A percentile compares a stretch with the other conserved stretches of the same genome.
Conservation (phyloP, 139 green algal species). For the Eudorina sp. region DNA sequence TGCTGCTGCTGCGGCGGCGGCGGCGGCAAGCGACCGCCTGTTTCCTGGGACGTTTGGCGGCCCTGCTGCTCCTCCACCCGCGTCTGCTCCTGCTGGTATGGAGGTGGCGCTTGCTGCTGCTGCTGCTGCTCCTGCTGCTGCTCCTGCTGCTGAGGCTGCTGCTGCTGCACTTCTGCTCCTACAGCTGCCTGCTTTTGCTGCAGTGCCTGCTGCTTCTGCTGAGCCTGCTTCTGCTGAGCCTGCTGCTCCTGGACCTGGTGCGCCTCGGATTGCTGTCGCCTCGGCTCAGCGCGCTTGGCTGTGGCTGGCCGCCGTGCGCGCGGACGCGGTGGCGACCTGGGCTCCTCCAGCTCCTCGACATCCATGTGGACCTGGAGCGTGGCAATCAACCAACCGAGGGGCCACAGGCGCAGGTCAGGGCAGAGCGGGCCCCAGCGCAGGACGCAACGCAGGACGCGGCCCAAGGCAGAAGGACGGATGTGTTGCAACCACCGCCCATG, state of each 20-base stretch:
- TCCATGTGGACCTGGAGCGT: constrained; percentile 40
- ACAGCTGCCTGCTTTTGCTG: not conserved
- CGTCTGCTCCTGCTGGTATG: not conserved
- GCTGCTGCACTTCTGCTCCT: not conserved
- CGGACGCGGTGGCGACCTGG: too few relatives aligned
- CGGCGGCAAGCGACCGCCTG: not conserved
- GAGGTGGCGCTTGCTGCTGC: not conserved
- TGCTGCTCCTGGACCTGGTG: not conserved
- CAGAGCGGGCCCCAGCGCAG: too few relatives aligned
- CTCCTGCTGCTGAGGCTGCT: not conserved
- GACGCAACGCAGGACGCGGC: too few relatives aligned
- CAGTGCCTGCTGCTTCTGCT: not conserved
- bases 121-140: not conserved
- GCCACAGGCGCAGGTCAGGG: too few relatives aligned
- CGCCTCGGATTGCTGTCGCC: too few relatives aligned
- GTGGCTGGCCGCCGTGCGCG: too few relatives aligned
- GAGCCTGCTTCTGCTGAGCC: not conserved
- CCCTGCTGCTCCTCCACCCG: not conserved
- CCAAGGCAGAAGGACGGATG: too few relatives aligned
- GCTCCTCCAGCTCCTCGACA: not conserved
- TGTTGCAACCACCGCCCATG: too few relatives aligned
- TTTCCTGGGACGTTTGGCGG: not conserved
- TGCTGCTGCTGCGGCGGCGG: not conserved
- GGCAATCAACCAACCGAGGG: too few relatives aligned
- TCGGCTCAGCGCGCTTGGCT: too few relatives aligned